These are phyloP conservation scores for Echinosophora koreensis DNA, from an alignment of 306 rosid species.

Conservation along the genomic window DNA sequence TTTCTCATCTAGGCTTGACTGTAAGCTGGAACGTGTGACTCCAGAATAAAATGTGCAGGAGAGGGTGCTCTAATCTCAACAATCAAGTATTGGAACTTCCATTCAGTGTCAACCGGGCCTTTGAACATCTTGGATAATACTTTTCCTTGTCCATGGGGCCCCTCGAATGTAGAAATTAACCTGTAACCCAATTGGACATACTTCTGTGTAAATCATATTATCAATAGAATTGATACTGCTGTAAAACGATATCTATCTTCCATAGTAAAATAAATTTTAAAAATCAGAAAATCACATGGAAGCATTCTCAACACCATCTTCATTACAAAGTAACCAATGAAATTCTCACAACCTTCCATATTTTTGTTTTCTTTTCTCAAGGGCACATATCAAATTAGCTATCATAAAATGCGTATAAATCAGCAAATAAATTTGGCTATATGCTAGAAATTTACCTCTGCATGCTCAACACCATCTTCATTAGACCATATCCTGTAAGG, in stretches of 20 bases:
- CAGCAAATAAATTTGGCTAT: constrained; percentile 24
- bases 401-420: not conserved
- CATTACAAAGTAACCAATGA: constrained; percentile 6
- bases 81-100: constrained; percentile 83
- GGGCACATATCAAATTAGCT: not conserved
- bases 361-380: not conserved
- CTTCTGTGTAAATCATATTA: constrained; percentile 27
- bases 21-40: constrained; percentile 82
- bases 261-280: constrained; percentile 14
- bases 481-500: constrained; percentile 86
- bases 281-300: not conserved
- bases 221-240: constrained; percentile 9
- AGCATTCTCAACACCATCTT: too few relatives aligned
- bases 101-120: constrained; percentile 68
- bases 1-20: constrained; percentile 37
- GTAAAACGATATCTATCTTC: constrained; percentile 32
- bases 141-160: constrained; percentile 88
- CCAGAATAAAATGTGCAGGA: constrained; percentile 78
- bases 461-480: constrained; percentile 89
- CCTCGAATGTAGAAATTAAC: constrained; percentile 86
- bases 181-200: constrained; percentile 11
- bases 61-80: constrained; percentile 86
- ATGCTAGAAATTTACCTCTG: constrained; percentile 64
- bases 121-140: constrained; percentile 89
- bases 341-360: not conserved